Evolutionary conservation across 306 rosid species (phyloP), one percentile per base, ranked within the genome.

Genomic region (Quercus alba): DNA sequence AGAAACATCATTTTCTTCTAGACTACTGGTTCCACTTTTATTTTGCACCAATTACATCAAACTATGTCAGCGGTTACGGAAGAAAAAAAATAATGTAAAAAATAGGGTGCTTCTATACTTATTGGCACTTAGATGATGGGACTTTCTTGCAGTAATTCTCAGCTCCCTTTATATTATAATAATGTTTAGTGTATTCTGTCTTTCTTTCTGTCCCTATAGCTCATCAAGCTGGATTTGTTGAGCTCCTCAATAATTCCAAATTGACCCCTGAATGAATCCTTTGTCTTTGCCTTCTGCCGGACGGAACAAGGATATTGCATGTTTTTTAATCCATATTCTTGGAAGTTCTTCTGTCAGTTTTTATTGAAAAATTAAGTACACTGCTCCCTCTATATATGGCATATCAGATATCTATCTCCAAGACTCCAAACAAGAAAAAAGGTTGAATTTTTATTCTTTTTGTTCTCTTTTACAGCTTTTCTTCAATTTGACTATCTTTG

Each of bases 161-260:
- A 74, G 35, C 68, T 26, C 49, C n/a, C 33, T 51, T 9, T 58
- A n/a, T 18, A 17, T 19, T 67, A 18, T 19, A 67, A 18, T 19
- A 67, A 5, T 31, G 51, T 67, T 33, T 68, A 30, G 38, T 15
- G 35, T 35, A 33, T n/a, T 55, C 23, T 25, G 66, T 66, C 61
- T 31, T 25, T 55, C 18, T 25, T 55, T 66, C 61, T 21, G 64
- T 75, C 35, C 52, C 44, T 64, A 52, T 67, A 58, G 73, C 56
- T 71, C 49, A 54, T 13, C 64, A 49, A 58, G 56, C 25, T 67
- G 41, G 33, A 52, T 76, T 80, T 74, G 84, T 76, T 76, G 12
- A 76, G 61, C 75, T 9, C 77, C 90, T 82, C 75, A 71, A 49
- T 82, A 73, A 76, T 72, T 81, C 85, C 80, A 72, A 75, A 74